A percentile compares a stretch with the other conserved stretches of the same genome.
Conservation (phyloP, 2,329 filamentous ascomycete species). For the Parafenestella ontariensis region DNA sequence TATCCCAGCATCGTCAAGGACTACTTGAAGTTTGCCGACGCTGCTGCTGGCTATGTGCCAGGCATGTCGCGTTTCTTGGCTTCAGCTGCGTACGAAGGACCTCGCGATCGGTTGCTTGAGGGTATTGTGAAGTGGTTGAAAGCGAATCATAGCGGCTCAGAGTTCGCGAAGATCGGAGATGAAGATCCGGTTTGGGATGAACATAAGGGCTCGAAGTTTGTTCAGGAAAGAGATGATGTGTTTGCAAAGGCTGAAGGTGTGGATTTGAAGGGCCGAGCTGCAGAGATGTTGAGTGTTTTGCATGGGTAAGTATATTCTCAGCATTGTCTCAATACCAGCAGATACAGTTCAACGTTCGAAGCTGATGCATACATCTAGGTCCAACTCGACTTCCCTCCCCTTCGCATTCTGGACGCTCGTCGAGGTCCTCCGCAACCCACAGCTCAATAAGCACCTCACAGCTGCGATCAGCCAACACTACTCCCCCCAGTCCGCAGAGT, state of each 20-base stretch:
- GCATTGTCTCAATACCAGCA: neutral
- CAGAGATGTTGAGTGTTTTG: conserved; percentile 33
- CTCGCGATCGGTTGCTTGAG: conserved; percentile 27
- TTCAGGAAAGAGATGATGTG: conserved; percentile 25
- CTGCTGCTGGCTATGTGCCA: conserved; percentile 21
- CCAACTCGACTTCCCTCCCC: conserved; percentile 20
- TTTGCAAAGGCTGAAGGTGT: conserved; percentile 15
- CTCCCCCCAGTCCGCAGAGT: conserved; percentile 12
- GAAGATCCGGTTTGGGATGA: conserved; percentile 28
- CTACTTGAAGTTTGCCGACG: conserved; percentile 34
- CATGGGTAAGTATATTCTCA: conserved; percentile 25
- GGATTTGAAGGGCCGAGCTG: conserved; percentile 18
- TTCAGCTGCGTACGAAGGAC: conserved; percentile 14
- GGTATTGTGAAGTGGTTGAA: conserved; percentile 34
- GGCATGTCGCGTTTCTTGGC: conserved; percentile 28
- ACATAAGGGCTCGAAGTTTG: conserved; percentile 26
- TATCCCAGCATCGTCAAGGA: conserved; percentile 35
- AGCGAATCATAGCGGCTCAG: conserved; percentile 19
- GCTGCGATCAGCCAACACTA: conserved; percentile 13
- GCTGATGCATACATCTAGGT: conserved; percentile 20
- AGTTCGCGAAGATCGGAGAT: conserved; percentile 17
- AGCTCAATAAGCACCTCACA: conserved; percentile 23
- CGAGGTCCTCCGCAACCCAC: conserved; percentile 29
- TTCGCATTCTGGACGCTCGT: conserved; percentile 35
- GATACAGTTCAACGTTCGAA: neutral